A percentile compares a stretch with the other conserved stretches of the same genome.
Conservation (phyloP, 257 asterid species). For the Scutellaria galericulata region DNA sequence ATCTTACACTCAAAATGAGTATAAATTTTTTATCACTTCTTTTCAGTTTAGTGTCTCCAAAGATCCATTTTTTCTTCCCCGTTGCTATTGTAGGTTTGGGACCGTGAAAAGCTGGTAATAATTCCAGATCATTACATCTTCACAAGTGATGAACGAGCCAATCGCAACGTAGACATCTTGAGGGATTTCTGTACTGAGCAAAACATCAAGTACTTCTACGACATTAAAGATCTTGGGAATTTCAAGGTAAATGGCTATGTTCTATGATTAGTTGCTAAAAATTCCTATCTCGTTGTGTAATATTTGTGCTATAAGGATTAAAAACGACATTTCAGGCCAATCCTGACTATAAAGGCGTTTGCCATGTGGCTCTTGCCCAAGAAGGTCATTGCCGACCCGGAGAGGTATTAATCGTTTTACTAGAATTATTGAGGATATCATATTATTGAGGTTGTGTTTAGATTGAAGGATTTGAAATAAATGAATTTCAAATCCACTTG, state of each 20-base stretch:
- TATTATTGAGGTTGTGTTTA: not conserved
- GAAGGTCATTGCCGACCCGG: conserved; percentile 99
- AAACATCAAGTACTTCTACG: conserved; percentile 89
- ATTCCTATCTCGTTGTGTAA: not conserved
- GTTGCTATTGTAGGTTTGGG: conserved; percentile 73
- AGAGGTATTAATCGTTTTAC: conserved; percentile 59
- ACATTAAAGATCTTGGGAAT: conserved; percentile 86
- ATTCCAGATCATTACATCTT: conserved; percentile 97
- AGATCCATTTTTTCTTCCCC: conserved; percentile 23
- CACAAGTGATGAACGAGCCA: conserved; percentile 93
- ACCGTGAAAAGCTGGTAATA: conserved; percentile 85
- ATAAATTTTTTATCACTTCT: too few relatives aligned
- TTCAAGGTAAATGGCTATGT: conserved; percentile 66
- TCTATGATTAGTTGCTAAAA: conserved; percentile 13
- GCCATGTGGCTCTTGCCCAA: conserved; percentile 98
- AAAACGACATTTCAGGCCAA: conserved; percentile 64
- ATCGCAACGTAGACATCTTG: conserved; percentile 92
- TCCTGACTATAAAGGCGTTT: conserved; percentile 98
- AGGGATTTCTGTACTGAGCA: conserved; percentile 93
- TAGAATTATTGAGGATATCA: not conserved
- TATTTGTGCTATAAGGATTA: conserved; percentile 17
- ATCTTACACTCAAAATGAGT: not conserved
- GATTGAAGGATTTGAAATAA: too few relatives aligned
- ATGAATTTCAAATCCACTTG: not conserved
- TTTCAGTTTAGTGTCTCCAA: not conserved